Evolutionary conservation across 2,329 filamentous ascomycete genomes (phyloP), one percentile per base, ranked within the genome.

Genomic region (Aspergillus terreus): DNA sequence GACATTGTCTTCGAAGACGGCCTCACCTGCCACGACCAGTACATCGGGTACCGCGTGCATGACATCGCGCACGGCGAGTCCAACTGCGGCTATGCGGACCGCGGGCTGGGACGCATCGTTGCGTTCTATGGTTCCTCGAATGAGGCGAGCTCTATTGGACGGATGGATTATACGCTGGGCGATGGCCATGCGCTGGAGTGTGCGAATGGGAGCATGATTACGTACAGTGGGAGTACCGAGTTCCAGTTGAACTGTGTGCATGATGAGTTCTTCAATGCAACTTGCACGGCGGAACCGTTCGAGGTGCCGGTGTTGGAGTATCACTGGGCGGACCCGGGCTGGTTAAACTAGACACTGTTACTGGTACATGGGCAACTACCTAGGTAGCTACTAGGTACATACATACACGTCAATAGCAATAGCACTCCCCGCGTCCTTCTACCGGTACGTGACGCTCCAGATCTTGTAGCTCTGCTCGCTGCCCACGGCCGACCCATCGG

Each of bases 361-460:
- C 14, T n/a, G 35, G 14, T 38, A 17, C 15, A n/a, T 38, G 35
- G n/a, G 14, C 15, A 38, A 23, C 23, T 23, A 23, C 5, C 4
- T 23, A 23, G 5, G 5, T 38, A n/a, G 12, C 15, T 30, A 30
- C 15, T 30, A 30, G 7, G 7, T 30, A 30, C 27, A 30, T 30
- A 30, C 27, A 30, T 30, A 11, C 6, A 11, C 27, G 27, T 30
- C 27, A 30, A 30, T 30, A 11, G 19, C 19, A 19, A 1, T 30
- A 27, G 21, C 21, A 23, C 21, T 1, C 25, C 10, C 27, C 27
- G 3, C 27, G 7, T 9, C 27, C 6, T 9, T 10, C 27, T 64
- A 51, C 15, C 59, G 63, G 46, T 68, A 71, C 7, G 62, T 65
- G 12, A 71, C 68, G 51, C 69, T 71, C 51, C 59, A 71, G 9